Percentiles rank a stretch among this genome's conserved stretches.
These are phyloP conservation scores for Penicillium brevicompactum DNA, from an alignment of 2,329 filamentous ascomycete genomes.

Conservation along the genomic window DNA sequence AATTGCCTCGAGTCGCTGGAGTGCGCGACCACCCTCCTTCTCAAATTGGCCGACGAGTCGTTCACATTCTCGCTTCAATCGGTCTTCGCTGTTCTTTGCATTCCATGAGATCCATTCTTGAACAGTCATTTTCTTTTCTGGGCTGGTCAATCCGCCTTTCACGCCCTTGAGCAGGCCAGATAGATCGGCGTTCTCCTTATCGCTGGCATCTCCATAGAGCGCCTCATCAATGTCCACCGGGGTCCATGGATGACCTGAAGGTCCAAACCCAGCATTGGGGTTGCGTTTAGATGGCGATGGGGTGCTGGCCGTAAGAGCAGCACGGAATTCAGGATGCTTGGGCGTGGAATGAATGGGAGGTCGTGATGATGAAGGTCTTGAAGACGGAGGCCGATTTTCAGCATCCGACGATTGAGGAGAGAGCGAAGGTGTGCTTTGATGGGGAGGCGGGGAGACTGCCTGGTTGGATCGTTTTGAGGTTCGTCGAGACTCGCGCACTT, in stretches of 20 bases:
- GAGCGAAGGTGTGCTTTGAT: slow-evolving; percentile 58
- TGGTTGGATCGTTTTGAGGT: slow-evolving; percentile 11
- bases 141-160: slow-evolving; percentile 66
- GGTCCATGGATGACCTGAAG: slow-evolving; percentile 66
- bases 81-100: slow-evolving; percentile 76
- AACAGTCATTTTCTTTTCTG: slow-evolving; percentile 87
- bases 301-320: slow-evolving; percentile 48
- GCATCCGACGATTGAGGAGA: slow-evolving; percentile 78
- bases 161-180: slow-evolving; percentile 54
- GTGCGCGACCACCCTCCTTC: slow-evolving; percentile 74
- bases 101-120: slow-evolving; percentile 90
- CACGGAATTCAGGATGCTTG: slow-evolving; percentile 38
- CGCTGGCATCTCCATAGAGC: slow-evolving; percentile 34
- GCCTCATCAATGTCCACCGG: slow-evolving; percentile 75
- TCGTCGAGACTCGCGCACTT: slow-evolving; percentile 11
- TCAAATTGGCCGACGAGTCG: slow-evolving; percentile 81
- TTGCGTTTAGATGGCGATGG: slow-evolving; percentile 66
- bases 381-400: slow-evolving; percentile 76
- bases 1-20: slow-evolving; percentile 75
- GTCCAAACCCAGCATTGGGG: slow-evolving; percentile 53
- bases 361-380: slow-evolving; percentile 56
- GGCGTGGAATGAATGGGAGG: slow-evolving; percentile 37
- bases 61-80: slow-evolving; percentile 79
- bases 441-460: slow-evolving; percentile 39
- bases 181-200: slow-evolving; percentile 54